Conservation (phyloP, 2,329 filamentous ascomycete species). For the Pezicula rhizophila region DNA sequence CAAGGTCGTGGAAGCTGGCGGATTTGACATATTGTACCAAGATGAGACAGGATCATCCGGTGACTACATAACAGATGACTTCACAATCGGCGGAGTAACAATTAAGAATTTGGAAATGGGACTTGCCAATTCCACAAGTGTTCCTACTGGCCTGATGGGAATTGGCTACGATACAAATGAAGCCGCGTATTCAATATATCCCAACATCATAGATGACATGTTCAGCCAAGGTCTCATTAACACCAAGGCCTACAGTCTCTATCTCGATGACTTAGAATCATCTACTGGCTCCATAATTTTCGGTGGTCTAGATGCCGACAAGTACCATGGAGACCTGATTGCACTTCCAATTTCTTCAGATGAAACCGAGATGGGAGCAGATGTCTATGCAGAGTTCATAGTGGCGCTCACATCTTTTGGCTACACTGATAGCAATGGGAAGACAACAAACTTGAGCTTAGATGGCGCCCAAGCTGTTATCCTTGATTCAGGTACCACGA, state of each 20-base stretch:
- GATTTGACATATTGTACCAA: conserved; percentile 57
- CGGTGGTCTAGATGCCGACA: conserved; percentile 40
- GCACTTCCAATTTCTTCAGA: conserved; percentile 8
- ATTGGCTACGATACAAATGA: conserved; percentile 49
- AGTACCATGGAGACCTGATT: conserved; percentile 34
- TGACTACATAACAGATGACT: conserved; percentile 52
- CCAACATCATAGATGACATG: conserved; percentile 27
- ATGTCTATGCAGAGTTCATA: conserved; percentile 16
- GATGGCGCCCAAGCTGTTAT: conserved; percentile 40
- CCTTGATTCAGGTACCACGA: conserved; percentile 61
- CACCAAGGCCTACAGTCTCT: conserved; percentile 35
- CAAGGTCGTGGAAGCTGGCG: conserved; percentile 32
- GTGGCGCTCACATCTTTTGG: conserved; percentile 28
- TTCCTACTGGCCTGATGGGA: conserved; percentile 51
- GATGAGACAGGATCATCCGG: conserved; percentile 48
- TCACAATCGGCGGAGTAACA: conserved; percentile 43
- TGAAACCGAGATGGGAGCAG: conserved; percentile 11
- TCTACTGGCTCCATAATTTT: conserved; percentile 34
- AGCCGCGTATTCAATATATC: conserved; percentile 35
- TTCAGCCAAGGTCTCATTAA: conserved; percentile 36
- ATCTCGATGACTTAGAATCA: conserved; percentile 29
- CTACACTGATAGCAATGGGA: conserved; percentile 32
- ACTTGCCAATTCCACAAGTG: conserved; percentile 41
- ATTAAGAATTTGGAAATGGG: conserved; percentile 50
- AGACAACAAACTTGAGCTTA: conserved; percentile 26